phyloP scores from a whole-genome alignment of 129 eudicot species.

The Mikania micrantha region DNA sequence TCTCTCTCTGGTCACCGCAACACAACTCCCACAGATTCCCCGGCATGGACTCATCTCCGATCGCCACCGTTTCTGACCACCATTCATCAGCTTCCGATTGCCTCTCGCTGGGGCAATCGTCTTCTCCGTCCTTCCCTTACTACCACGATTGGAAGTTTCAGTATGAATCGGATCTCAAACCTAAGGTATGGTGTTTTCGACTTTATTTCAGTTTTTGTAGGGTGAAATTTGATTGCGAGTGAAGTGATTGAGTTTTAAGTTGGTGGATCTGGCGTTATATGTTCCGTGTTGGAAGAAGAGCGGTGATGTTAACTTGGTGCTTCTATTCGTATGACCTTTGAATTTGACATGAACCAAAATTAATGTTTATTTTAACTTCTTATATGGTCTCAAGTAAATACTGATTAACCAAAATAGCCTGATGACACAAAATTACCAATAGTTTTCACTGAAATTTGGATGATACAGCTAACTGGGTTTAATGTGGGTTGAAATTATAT shows the following conservation, averaged over 20 bases:
- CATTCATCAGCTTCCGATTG: slow-evolving; percentile 46
- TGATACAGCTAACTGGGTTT: too few relatives aligned
- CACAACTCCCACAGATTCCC: slow-evolving; percentile 59
- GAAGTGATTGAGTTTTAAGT: slow-evolving; percentile 7
- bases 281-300: too few relatives aligned
- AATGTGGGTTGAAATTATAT: background rate
- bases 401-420: too few relatives aligned
- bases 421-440: too few relatives aligned
- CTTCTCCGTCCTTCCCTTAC: slow-evolving; percentile 63
- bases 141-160: slow-evolving; percentile 73
- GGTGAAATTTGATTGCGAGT: background rate
- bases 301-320: background rate
- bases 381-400: too few relatives aligned
- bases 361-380: too few relatives aligned
- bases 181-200: slow-evolving; percentile 47
- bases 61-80: slow-evolving; percentile 43
- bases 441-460: too few relatives aligned
- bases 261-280: slow-evolving; percentile 22
- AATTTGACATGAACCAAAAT: background rate
- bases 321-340: background rate
- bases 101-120: slow-evolving; percentile 30
- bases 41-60: slow-evolving; percentile 78
- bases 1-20: slow-evolving; percentile 74
- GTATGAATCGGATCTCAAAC: slow-evolving; percentile 67
- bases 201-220: background rate